These are phyloP conservation scores for Baorangia bicolor DNA, from an alignment of 768 basidiomycete species.

Conservation along the genomic window DNA sequence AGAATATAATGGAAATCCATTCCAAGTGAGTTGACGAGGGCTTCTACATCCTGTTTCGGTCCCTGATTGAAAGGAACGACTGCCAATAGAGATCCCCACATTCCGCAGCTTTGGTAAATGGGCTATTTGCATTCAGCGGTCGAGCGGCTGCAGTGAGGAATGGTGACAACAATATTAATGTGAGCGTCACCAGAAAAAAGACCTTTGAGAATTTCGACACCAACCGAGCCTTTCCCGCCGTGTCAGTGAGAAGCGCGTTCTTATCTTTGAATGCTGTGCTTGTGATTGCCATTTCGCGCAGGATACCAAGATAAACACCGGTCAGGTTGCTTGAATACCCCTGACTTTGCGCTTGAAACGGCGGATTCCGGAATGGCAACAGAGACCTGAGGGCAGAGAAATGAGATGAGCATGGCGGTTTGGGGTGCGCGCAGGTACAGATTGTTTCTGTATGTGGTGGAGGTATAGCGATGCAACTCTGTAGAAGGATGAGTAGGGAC, in stretches of 20 bases:
- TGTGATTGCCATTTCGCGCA: conserved; percentile 97
- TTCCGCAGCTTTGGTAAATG: conserved; percentile 94
- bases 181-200: conserved; percentile 95
- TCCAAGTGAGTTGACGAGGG: conserved; percentile 92
- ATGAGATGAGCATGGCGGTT: conserved; percentile 95
- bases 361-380: conserved; percentile 67
- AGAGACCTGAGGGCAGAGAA: conserved; percentile 89
- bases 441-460: no score
- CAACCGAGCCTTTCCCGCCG: conserved; percentile 98
- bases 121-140: conserved; percentile 98
- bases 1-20: conserved; percentile 98
- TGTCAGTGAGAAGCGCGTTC: conserved; percentile 95
- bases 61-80: conserved; percentile 99
- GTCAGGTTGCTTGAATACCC: conserved; percentile 96
- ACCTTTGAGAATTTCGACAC: conserved; percentile 96
- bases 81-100: conserved; percentile 94
- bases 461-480: no score
- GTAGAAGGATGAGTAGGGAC: no score
- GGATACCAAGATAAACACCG: conserved; percentile 90
- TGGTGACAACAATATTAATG: conserved; percentile 96
- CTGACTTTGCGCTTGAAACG: conserved; percentile 97
- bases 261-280: conserved; percentile 99
- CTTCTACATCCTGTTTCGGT: conserved; percentile 98
- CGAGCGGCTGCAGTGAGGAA: conserved; percentile 93
- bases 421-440: conserved; percentile 58